These are phyloP conservation scores for Zoysia pacifica DNA, from an alignment of 176 grass and related monocot species.

Conservation along the genomic window DNA sequence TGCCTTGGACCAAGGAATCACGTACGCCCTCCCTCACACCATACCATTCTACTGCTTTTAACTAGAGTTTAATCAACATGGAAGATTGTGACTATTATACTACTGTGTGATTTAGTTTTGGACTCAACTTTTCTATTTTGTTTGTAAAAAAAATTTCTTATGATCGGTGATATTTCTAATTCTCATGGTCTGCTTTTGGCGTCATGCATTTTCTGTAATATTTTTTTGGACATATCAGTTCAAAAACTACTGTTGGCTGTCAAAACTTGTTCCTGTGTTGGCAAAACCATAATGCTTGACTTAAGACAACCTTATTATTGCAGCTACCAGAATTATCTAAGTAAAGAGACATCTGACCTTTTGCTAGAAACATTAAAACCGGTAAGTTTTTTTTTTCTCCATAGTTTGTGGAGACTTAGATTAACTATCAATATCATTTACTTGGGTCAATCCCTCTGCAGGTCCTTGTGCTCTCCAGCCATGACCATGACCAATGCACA, in stretches of 20 bases:
- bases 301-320: slow-evolving; percentile 27
- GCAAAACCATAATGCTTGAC: slow-evolving; percentile 16
- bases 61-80: slow-evolving; percentile 7
- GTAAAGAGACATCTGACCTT: slow-evolving; percentile 81
- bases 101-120: slow-evolving; percentile 23
- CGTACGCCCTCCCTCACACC: slow-evolving; percentile 51
- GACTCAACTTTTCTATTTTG: slow-evolving; percentile 7
- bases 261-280: slow-evolving; percentile 21
- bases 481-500: slow-evolving; percentile 99
- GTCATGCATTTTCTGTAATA: neutral
- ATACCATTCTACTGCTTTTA: slow-evolving; percentile 19
- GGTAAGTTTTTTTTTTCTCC: slow-evolving; percentile 51
- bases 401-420: slow-evolving; percentile 19
- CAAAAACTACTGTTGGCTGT: neutral
- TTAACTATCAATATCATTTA: slow-evolving; percentile 28
- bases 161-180: slow-evolving; percentile 1
- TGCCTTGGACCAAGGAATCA: slow-evolving; percentile 61
- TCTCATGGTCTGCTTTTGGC: neutral
- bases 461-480: slow-evolving; percentile 87
- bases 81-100: slow-evolving; percentile 5
- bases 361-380: slow-evolving; percentile 75
- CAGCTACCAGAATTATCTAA: slow-evolving; percentile 96
- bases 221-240: slow-evolving; percentile 26
- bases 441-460: slow-evolving; percentile 44
- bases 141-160: slow-evolving; percentile 13